Percentiles rank a stretch among this genome's conserved stretches.
These are phyloP conservation scores for Talaromyces funiculosus DNA, from an alignment of 2,329 filamentous ascomycete genomes.

Conservation along the genomic window DNA sequence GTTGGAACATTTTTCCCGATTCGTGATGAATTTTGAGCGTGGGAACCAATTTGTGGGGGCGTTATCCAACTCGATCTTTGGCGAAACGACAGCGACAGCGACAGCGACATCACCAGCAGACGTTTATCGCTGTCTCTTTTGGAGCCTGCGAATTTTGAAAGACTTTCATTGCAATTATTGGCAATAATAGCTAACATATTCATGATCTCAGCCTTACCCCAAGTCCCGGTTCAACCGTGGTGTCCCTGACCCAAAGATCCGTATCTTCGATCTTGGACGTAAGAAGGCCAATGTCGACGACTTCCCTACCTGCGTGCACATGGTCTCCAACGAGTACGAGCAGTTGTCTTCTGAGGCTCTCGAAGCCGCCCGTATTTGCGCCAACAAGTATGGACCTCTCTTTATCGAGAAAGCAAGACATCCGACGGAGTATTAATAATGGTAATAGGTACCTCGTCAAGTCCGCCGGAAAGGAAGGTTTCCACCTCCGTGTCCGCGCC, in stretches of 20 bases:
- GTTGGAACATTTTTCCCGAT: conserved; percentile 34
- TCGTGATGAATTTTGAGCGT: background rate
- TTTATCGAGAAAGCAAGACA: no score
- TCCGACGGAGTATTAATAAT: background rate
- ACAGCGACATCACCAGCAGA: background rate
- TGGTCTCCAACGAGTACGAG: conserved; percentile 99
- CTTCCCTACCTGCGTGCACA: conserved; percentile 98
- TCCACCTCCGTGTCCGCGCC: conserved; percentile 70
- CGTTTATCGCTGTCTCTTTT: no score
- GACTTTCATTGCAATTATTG: background rate
- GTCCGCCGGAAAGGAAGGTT: conserved; percentile 64
- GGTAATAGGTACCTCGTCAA: conserved; percentile 61
- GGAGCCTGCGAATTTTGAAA: background rate
- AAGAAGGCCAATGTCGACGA: conserved; percentile 99
- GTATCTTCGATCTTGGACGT: conserved; percentile 98
- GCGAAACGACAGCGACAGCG: conserved; percentile 9
- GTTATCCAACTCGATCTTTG: conserved; percentile 1
- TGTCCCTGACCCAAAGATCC: conserved; percentile 76
- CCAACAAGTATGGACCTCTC: conserved; percentile 76
- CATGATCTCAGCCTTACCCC: conserved; percentile 76
- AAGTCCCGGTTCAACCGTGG: conserved; percentile 99
- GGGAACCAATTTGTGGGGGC: conserved; percentile 23
- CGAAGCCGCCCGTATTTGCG: conserved; percentile 99
- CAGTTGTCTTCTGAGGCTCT: conserved; percentile 99
- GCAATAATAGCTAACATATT: background rate